Conservation (phyloP, 768 basidiomycete species). For the Tephrocybe sp. region DNA sequence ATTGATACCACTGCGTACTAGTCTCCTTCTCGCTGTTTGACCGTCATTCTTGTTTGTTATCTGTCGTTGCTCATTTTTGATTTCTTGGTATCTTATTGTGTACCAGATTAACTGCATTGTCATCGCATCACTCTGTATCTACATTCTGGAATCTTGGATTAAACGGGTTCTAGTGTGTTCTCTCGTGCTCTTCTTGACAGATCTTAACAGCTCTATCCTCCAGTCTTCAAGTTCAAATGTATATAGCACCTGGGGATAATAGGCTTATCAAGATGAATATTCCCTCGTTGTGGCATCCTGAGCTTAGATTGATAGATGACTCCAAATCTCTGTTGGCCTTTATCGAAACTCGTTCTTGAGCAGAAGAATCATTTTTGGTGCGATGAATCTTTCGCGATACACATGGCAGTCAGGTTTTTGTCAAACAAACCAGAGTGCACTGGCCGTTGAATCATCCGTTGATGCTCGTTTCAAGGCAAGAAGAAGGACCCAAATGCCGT, state of each 20-base stretch:
- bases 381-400: too few species aligned
- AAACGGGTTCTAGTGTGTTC: conserved; percentile 2
- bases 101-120: background rate
- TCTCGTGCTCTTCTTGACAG: background rate
- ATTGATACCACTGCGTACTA: background rate
- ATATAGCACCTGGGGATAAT: background rate
- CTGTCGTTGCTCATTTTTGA: background rate
- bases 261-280: background rate
- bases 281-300: too few species aligned
- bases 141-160: conserved; percentile 4
- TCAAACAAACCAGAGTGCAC: too few species aligned
- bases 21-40: background rate
- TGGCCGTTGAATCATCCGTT: too few species aligned
- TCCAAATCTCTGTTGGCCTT: too few species aligned
- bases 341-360: too few species aligned
- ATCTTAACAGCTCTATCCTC: conserved; percentile 11
- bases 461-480: too few species aligned
- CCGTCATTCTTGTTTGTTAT: background rate
- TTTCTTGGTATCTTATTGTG: conserved; percentile 2
- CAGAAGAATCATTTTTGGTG: too few species aligned
- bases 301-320: too few species aligned
- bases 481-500: too few species aligned
- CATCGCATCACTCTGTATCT: conserved; percentile 3
- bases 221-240: background rate
- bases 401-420: too few species aligned